A percentile compares a stretch with the other conserved stretches of the same genome.
phyloP scores from a whole-genome alignment of 192 early-diverging fungal genomes.

The Pecoramyces ruminantium region DNA sequence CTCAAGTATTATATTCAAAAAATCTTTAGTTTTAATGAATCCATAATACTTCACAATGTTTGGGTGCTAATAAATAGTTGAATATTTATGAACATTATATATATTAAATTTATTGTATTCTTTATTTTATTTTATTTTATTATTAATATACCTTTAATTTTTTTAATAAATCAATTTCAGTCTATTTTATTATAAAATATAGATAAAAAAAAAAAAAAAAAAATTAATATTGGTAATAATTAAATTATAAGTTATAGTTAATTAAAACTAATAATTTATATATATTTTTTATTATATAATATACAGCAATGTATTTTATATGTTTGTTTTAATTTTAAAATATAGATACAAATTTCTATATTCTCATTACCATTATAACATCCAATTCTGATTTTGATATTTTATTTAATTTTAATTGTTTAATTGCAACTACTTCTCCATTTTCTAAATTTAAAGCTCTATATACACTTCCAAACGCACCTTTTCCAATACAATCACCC shows the following conservation, averaged over 20 bases:
- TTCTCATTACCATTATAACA: constrained; percentile 17
- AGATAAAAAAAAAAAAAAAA: background rate
- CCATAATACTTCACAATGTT: constrained; percentile 30
- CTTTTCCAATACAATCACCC: constrained; percentile 21
- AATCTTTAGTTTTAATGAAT: constrained; percentile 14
- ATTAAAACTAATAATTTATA: no score
- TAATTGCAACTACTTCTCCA: constrained; percentile 23
- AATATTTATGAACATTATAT: background rate
- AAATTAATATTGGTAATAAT: no score
- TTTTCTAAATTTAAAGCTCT: constrained; percentile 17
- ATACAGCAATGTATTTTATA: no score
- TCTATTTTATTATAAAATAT: constrained; percentile 4
- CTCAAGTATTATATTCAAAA: constrained; percentile 27
- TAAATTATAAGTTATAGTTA: no score
- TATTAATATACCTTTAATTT: constrained; percentile 16
- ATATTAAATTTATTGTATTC: background rate
- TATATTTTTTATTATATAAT: no score
- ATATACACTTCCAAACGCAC: constrained; percentile 25
- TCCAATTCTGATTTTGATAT: constrained; percentile 11
- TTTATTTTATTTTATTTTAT: background rate
- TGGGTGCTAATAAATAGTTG: constrained; percentile 8
- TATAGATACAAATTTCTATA: no score
- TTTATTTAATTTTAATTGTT: constrained; percentile 18
- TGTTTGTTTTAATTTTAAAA: no score
- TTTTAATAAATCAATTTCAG: constrained; percentile 27